Evolutionary conservation across 1,284 basidiomycete species (phyloP).

Genomic region (Apiotrichum laibachii): DNA sequence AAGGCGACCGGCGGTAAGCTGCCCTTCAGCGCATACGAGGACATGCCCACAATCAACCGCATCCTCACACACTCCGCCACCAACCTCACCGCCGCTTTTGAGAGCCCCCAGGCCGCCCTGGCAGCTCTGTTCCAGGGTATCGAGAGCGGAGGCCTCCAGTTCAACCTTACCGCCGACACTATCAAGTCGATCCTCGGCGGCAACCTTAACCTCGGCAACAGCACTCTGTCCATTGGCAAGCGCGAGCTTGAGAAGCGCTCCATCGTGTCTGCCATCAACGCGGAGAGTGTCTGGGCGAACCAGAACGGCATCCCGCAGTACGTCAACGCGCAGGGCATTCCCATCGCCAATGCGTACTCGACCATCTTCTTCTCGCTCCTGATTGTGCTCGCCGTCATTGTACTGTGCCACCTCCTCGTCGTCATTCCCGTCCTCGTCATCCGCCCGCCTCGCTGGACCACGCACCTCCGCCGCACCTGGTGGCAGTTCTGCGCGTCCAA

Average conservation of each 20-base stretch:
- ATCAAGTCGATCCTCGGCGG: no score
- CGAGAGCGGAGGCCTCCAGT: no score
- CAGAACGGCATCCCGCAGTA: constrained; percentile 77
- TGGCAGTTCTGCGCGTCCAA: constrained; percentile 51
- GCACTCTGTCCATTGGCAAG: no score
- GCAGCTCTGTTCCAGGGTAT: no score
- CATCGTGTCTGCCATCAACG: no score
- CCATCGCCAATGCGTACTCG: constrained; percentile 77
- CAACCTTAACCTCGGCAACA: no score
- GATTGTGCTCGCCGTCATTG: constrained; percentile 61
- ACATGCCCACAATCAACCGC: constrained; percentile 68
- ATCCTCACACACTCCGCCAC: constrained; percentile 58
- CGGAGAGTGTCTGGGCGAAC: constrained; percentile 36
- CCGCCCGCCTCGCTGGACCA: constrained; percentile 34
- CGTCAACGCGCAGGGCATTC: constrained; percentile 68
- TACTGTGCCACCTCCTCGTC: constrained; percentile 58
- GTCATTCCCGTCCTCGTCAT: constrained; percentile 53
- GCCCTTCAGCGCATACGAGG: constrained; percentile 59
- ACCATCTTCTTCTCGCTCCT: constrained; percentile 71
- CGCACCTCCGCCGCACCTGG: constrained; percentile 56
- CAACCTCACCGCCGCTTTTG: background rate
- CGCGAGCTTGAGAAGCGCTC: no score
- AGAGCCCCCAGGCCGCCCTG: no score
- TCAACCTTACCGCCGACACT: no score
- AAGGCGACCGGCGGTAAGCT: constrained; percentile 73